Base-by-base conservation (phyloP, 371 early-diverging fungal species). In the Blakeslea trispora region DNA sequence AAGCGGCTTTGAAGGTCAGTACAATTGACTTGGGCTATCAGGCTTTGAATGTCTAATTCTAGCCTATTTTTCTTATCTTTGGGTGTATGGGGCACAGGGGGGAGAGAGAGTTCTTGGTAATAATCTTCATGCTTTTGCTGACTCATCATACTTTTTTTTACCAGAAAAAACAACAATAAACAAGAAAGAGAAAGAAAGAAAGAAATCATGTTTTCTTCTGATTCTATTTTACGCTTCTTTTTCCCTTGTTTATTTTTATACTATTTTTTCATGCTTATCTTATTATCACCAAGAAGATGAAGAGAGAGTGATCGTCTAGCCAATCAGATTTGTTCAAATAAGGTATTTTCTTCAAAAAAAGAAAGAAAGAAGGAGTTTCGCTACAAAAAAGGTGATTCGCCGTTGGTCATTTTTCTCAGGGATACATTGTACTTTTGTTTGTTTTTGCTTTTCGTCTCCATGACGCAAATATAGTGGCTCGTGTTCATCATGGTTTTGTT, bases 21-120 rank as follows among this genome's bases (percentile, higher is more conserved):
- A 37, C 46, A 57, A 19, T 61, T 55, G 2, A 62, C 47, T 32
- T 64, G 32, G 8, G 19, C 17, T 3, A 55, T 52, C 3, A 55
- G 10, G 0, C n/a, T 21, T 45, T 43, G 34, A 1, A 64, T 21
- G 14, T 55, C 47, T 4, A 24, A 17, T 41, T 59, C 54, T 11
- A 15, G 32, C n/a, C 37, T 34, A 0, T 13, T 18, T 14, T 55
- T 50, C 46, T 59, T 45, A 45, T 35, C 8, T 51, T 10, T 21
- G 22, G 35, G 39, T 31, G 5, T 15, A 6, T 37, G n/a, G 18
- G 61, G 61, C 5, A 51, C 15, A 13, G 60, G 49, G 17, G 65
- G 65, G 19, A 64, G 45, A 13, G 60, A 42, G 10, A 64, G n/a
- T 7, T 21, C 15, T 48, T 44, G 37, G 39, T 60, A 64, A 8